Evolutionary conservation across 768 basidiomycete genomes (phyloP), one percentile per base, ranked within the genome.

Genomic region (Mycena maculata): DNA sequence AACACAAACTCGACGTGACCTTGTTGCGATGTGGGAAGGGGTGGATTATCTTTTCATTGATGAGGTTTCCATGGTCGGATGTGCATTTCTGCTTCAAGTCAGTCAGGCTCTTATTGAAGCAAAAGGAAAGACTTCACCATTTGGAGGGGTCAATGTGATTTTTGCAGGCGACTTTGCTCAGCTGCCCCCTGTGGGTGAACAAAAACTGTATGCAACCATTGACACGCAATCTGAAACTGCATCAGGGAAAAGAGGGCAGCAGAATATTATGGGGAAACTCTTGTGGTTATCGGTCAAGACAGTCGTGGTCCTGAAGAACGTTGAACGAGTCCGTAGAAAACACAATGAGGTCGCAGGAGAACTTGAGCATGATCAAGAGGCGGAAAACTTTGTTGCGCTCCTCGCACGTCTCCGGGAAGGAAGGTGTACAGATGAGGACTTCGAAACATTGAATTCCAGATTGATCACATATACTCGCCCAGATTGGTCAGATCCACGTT

Each of bases 201-300:
- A 48, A 48, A 48, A 25, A 8, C 47, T 28, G 4, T 48, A 25
- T 25, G 47, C 27, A 28, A 48, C 8, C 22, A 48, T 48, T 25
- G 27, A 48, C n/a, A 48, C 47, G 15, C 11, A 48, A 8, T 25
- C 47, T 8, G 47, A 48, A 48, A 48, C 22, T 25, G 47, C 47
- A 25, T 48, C 47, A 7, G 47, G 47, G 15, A 48, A 48, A 16
- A 48, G 25, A 16, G 47, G 47, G 9, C 27, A 48, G 23, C 47
- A 48, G n/a, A 28, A 48, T 25, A 48, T 48, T 48, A 25, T 48
- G 47, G 47, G 47, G 23, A 48, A 48, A 48, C 47, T 48, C n/a
- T 48, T 48, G n/a, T n/a, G n/a, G n/a, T n/a, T n/a, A n/a, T n/a
- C n/a, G n/a, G n/a, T n/a, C n/a, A n/a, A n/a, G n/a, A 23, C 25